Evolutionary conservation across 1,284 basidiomycete genomes (phyloP).

Genomic region (Trichosporon sp.): DNA sequence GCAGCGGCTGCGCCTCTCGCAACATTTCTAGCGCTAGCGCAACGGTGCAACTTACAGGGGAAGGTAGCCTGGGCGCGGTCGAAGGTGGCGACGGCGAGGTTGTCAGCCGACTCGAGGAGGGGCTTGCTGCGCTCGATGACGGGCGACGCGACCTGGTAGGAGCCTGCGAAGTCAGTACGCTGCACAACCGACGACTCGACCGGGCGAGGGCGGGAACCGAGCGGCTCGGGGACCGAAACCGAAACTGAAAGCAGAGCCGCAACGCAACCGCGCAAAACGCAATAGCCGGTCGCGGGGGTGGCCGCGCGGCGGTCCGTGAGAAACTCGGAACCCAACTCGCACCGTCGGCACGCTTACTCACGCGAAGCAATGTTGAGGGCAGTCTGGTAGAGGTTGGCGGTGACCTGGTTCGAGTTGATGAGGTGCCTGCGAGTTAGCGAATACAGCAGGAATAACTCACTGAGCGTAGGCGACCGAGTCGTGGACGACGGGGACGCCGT

Average conservation of each 20-base stretch:
- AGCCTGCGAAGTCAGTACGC: conserved; percentile 26
- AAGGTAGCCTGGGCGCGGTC: conserved; percentile 47
- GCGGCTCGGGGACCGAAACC: background rate
- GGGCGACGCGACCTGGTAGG: conserved; percentile 44
- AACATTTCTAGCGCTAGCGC: background rate
- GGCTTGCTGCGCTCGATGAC: conserved; percentile 44
- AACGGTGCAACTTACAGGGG: conserved; percentile 37
- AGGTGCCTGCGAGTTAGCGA: conserved; percentile 25
- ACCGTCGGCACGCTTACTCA: conserved; percentile 21
- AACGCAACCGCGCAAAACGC: background rate
- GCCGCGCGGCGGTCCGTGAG: background rate
- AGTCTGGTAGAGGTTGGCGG: conserved; percentile 42
- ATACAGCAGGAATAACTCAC: conserved; percentile 25
- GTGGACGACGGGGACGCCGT: conserved; percentile 46
- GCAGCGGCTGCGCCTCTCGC: background rate
- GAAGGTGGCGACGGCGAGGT: conserved; percentile 46
- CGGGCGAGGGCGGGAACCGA: background rate
- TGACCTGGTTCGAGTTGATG: conserved; percentile 42
- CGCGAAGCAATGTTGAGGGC: conserved; percentile 41
- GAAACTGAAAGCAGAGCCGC: background rate
- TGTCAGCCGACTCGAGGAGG: conserved; percentile 45
- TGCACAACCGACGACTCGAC: background rate
- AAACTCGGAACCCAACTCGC: background rate
- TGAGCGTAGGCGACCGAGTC: conserved; percentile 47
- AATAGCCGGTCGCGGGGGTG: background rate